Percentiles rank a stretch among this genome's conserved stretches.
Conservation (phyloP, 129 eudicot species). For the carrot (Daucus carota) region DH1_v3.0 NC_030381.2:48136501-48137000, state of each 20-base stretch:
- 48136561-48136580: neutral
- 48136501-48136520: neutral
- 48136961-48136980: neutral
- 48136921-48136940: conserved; percentile 97
- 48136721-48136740: neutral
- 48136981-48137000: neutral
- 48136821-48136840: conserved; percentile 58
- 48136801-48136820: neutral
- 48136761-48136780: too few species aligned
- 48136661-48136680: neutral
- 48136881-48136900: conserved; percentile 79
- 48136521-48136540: neutral
- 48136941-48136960: conserved; percentile 82
- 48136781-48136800: neutral
- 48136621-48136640: neutral
- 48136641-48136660: neutral
- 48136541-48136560: neutral
- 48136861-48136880: conserved; percentile 91
- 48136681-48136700: neutral
- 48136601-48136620: neutral
- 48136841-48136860: conserved; percentile 92
- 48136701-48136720: neutral
- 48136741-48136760: neutral
- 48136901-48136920: conserved; percentile 74
- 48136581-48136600: neutral